Conservation (phyloP, 495 filamentous ascomycete genomes). For the Friedmanniomyces endolithicus region DNA sequence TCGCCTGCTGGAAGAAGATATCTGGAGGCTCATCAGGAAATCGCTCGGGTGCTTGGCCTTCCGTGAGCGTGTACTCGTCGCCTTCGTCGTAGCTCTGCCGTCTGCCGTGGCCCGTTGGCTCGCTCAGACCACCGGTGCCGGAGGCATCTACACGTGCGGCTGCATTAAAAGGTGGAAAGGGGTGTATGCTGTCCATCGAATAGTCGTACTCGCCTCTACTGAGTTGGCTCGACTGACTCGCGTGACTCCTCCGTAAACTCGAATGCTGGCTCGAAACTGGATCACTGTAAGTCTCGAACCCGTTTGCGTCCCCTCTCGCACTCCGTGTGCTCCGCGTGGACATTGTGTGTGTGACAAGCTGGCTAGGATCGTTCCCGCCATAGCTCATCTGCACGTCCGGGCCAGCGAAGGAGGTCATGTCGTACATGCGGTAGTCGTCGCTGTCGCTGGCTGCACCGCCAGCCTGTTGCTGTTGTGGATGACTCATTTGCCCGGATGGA, state of each 20-base stretch:
- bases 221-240: conserved; percentile 10
- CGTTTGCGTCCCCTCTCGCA: not conserved
- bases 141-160: conserved; percentile 60
- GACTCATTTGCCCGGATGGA: not conserved
- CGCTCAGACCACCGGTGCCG: conserved; percentile 72
- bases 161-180: conserved; percentile 44
- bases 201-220: conserved; percentile 19
- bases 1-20: conserved; percentile 85
- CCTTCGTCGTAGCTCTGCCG: conserved; percentile 89
- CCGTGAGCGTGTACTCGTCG: conserved; percentile 52
- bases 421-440: conserved; percentile 61
- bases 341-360: conserved; percentile 12
- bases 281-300: conserved; percentile 17
- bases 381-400: conserved; percentile 63
- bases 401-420: conserved; percentile 60
- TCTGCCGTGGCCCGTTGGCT: conserved; percentile 50
- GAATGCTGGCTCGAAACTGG: conserved; percentile 27
- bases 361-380: conserved; percentile 41
- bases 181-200: conserved; percentile 38
- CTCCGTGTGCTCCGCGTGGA: conserved; percentile 9
- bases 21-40: conserved; percentile 58
- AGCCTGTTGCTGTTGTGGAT: conserved; percentile 18
- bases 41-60: conserved; percentile 34
- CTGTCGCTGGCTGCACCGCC: conserved; percentile 38
- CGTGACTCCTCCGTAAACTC: conserved; percentile 28